Conservation (phyloP, 306 rosid genomes). For the Castanea mollissima region DNA sequence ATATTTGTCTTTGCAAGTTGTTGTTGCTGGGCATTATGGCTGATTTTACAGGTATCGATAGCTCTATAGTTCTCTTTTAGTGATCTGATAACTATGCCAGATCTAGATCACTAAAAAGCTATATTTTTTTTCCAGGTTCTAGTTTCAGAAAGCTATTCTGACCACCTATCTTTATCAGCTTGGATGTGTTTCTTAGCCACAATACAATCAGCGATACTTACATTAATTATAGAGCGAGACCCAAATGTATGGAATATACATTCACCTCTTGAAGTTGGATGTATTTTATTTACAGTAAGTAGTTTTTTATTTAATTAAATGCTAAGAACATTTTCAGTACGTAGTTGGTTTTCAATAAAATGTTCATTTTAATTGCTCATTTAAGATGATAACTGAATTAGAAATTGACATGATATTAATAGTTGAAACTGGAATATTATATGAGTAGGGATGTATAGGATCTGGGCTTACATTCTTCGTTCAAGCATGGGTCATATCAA, state of each 20-base stretch:
- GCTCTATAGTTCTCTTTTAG: background rate
- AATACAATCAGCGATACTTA: conserved; percentile 32
- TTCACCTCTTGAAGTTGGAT: conserved; percentile 25
- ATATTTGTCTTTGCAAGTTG: conserved; percentile 32
- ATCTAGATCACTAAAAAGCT: background rate
- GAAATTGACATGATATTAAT: background rate
- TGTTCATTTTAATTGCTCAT: background rate
- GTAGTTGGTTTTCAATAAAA: background rate
- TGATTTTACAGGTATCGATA: conserved; percentile 43
- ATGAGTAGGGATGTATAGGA: conserved; percentile 46
- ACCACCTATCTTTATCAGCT: conserved; percentile 44
- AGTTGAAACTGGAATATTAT: background rate
- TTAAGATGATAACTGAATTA: background rate
- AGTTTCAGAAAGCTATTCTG: conserved; percentile 38
- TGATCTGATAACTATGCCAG: background rate
- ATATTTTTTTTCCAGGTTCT: conserved; percentile 40
- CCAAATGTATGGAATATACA: conserved; percentile 39
- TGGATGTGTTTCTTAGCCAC: conserved; percentile 60
- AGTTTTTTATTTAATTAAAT: background rate
- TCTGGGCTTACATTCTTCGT: conserved; percentile 39
- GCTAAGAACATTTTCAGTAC: background rate
- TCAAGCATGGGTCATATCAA: conserved; percentile 62
- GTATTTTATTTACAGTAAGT: conserved; percentile 16
- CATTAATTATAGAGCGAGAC: conserved; percentile 34
- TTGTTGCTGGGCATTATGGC: conserved; percentile 48